These are phyloP conservation scores for California macrophylla DNA, from an alignment of 441 rosid genomes.

Conservation along the genomic window DNA sequence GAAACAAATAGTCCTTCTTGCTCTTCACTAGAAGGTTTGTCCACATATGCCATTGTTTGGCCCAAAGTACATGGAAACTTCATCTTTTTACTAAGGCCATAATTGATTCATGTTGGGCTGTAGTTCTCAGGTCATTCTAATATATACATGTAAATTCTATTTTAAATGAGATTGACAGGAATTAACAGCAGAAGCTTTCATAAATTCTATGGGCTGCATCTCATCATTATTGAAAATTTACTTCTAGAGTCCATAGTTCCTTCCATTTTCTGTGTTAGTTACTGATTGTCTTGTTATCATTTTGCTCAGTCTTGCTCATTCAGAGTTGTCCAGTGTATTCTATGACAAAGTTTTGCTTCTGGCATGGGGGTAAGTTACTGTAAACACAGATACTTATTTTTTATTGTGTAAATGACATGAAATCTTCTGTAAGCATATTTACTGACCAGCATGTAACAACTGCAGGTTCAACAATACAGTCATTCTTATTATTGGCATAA, in stretches of 20 bases:
- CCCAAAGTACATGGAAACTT: not conserved
- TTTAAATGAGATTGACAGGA: not conserved
- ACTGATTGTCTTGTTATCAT: not conserved
- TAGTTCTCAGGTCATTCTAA: not conserved
- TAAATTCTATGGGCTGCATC: not conserved
- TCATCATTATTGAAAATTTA: not conserved
- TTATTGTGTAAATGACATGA: not conserved
- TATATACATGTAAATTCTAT: not conserved
- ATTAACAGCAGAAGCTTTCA: not conserved
- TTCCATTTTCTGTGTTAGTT: not conserved
- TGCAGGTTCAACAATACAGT: constrained; percentile 66
- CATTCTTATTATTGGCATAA: constrained; percentile 49
- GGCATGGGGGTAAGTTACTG: constrained; percentile 65
- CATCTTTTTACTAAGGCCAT: not conserved
- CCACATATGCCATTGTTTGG: not conserved
- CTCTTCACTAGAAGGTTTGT: constrained; percentile 1
- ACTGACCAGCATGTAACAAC: not conserved
- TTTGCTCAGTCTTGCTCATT: constrained; percentile 78
- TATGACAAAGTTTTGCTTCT: constrained; percentile 88
- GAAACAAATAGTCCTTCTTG: not conserved
- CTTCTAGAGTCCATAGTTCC: not conserved
- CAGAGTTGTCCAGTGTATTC: constrained; percentile 80
- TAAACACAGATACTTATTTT: not conserved
- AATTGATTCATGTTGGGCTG: not conserved
- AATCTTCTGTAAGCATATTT: not conserved